A percentile compares a stretch with the other conserved stretches of the same genome.
These are phyloP conservation scores for Collybiopsis luxurians DNA, from an alignment of 768 basidiomycete genomes.

Conservation along the genomic window DNA sequence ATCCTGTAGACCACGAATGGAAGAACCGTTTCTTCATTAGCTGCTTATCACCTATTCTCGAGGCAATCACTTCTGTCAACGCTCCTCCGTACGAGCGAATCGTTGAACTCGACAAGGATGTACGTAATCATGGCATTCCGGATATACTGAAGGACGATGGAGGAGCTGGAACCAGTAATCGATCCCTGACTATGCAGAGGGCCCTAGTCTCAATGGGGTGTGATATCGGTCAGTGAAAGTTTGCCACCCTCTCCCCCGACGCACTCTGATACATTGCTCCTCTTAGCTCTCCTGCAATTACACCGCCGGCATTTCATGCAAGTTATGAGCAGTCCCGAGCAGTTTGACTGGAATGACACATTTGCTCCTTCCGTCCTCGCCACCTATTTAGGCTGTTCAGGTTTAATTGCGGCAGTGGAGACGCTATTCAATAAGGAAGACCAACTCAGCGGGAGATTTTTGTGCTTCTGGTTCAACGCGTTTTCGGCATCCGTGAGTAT, in stretches of 20 bases:
- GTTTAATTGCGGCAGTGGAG: conserved; percentile 55
- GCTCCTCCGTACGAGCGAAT: conserved; percentile 51
- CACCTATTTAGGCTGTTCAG: conserved; percentile 58
- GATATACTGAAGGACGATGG: conserved; percentile 38
- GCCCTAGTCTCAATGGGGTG: conserved; percentile 58
- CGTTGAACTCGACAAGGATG: conserved; percentile 48
- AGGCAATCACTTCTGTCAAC: conserved; percentile 51
- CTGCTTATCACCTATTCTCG: conserved; percentile 62
- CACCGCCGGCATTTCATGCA: conserved; percentile 68
- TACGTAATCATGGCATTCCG: conserved; percentile 57
- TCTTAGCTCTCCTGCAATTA: conserved; percentile 58
- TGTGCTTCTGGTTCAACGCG: conserved; percentile 73
- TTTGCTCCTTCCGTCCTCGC: conserved; percentile 72
- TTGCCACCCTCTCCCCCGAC: conserved; percentile 9
- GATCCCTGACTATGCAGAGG: conserved; percentile 63
- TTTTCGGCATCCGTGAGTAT: conserved; percentile 65
- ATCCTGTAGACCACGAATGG: conserved; percentile 68
- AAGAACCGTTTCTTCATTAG: conserved; percentile 63
- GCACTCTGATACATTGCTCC: not conserved
- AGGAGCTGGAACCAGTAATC: conserved; percentile 34
- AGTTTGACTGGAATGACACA: conserved; percentile 57
- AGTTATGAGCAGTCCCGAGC: conserved; percentile 51
- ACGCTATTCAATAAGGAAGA: conserved; percentile 56
- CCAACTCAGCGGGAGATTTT: conserved; percentile 60
- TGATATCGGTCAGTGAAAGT: conserved; percentile 59